A percentile compares a stretch with the other conserved stretches of the same genome.
phyloP scores from a whole-genome alignment of 2,329 filamentous ascomycete genomes.

The Fusarium pininemorale region DNA sequence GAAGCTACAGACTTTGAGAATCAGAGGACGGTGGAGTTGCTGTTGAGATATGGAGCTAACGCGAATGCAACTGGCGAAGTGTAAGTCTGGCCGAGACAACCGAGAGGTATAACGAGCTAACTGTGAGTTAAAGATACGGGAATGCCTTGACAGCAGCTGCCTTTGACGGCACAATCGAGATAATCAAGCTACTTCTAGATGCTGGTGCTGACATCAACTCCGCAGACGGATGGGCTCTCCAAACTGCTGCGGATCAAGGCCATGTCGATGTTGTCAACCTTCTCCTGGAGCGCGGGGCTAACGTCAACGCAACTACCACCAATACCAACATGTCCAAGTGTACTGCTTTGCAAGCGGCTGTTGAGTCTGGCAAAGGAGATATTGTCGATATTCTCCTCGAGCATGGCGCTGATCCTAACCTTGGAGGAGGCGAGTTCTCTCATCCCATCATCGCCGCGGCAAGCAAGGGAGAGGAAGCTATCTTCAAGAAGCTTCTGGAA shows the following conservation, averaged over 20 bases:
- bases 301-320: slow-evolving; percentile 47
- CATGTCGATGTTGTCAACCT: slow-evolving; percentile 48
- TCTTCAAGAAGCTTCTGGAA: slow-evolving; percentile 48
- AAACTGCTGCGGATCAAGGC: slow-evolving; percentile 49
- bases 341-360: slow-evolving; percentile 53
- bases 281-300: slow-evolving; percentile 48
- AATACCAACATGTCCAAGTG: slow-evolving; percentile 43
- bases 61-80: slow-evolving; percentile 51
- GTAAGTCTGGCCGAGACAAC: slow-evolving; percentile 22
- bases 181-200: slow-evolving; percentile 46
- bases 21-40: slow-evolving; percentile 47
- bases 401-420: slow-evolving; percentile 49
- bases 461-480: slow-evolving; percentile 45
- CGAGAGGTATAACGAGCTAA: neutral
- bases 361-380: slow-evolving; percentile 46
- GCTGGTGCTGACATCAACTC: slow-evolving; percentile 48
- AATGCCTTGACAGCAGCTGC: slow-evolving; percentile 48
- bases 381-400: slow-evolving; percentile 52
- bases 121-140: slow-evolving; percentile 22
- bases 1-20: slow-evolving; percentile 53
- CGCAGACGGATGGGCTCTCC: slow-evolving; percentile 49
- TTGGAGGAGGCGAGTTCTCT: slow-evolving; percentile 46
- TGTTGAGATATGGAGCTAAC: slow-evolving; percentile 48
- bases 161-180: slow-evolving; percentile 47
- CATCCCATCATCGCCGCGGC: slow-evolving; percentile 52